phyloP scores from a whole-genome alignment of 2,329 filamentous ascomycete genomes.

The Beauveria medogensis region DNA sequence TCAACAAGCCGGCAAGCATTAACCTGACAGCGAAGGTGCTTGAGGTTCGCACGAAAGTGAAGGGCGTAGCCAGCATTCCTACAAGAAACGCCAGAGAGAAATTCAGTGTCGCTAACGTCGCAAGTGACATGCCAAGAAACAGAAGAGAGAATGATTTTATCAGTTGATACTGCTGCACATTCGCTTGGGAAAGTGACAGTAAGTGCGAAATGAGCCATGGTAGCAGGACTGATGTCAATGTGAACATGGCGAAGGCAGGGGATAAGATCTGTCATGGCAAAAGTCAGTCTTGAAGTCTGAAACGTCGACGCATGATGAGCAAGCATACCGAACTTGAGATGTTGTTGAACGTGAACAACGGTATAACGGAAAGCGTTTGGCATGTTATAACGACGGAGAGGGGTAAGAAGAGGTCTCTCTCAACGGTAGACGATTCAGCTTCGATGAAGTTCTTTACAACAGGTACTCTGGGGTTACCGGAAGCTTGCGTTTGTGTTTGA shows the following conservation, averaged over 20 bases:
- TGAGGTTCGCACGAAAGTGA: constrained; percentile 62
- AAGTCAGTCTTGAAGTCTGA: background rate
- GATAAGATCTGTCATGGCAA: constrained; percentile 43
- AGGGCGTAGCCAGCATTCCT: constrained; percentile 67
- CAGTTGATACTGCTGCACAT: constrained; percentile 63
- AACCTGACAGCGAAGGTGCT: constrained; percentile 30
- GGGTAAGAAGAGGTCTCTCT: constrained; percentile 64
- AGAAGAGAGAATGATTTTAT: constrained; percentile 91
- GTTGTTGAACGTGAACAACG: constrained; percentile 81
- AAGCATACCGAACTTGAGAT: constrained; percentile 51
- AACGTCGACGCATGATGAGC: constrained; percentile 19
- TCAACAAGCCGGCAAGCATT: constrained; percentile 44
- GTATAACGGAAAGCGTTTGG: constrained; percentile 71
- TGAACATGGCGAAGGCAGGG: constrained; percentile 50
- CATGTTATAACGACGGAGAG: constrained; percentile 62
- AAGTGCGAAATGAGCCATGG: constrained; percentile 49
- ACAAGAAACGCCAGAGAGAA: constrained; percentile 85
- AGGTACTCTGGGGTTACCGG: constrained; percentile 3
- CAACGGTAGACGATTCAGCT: constrained; percentile 27
- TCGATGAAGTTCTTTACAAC: background rate
- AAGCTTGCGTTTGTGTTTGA: constrained; percentile 18
- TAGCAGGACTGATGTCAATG: constrained; percentile 44
- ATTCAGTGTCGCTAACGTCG: constrained; percentile 88
- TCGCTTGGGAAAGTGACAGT: constrained; percentile 47
- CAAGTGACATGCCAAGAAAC: constrained; percentile 82